Conservation (phyloP, 2,329 filamentous ascomycete genomes). For the Aspergillus niger region DNA sequence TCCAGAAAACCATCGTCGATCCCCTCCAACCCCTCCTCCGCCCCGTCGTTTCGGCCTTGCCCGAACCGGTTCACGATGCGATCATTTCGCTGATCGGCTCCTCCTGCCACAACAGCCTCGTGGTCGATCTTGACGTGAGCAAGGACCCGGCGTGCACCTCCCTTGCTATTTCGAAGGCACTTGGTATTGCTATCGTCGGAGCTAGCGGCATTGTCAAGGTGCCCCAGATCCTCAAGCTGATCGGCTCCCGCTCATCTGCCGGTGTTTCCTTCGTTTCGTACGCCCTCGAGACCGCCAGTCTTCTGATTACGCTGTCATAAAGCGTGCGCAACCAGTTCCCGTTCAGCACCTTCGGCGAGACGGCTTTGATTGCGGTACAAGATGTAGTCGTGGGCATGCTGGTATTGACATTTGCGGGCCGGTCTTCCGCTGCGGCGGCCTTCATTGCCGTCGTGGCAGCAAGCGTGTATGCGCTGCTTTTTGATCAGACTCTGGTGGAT, state of each 20-base stretch:
- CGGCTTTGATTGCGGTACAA: conserved; percentile 85
- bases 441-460: conserved; percentile 77
- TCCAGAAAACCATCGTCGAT: conserved; percentile 44
- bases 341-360: conserved; percentile 96
- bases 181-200: conserved; percentile 90
- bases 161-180: conserved; percentile 84
- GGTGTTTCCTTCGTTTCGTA: conserved; percentile 90
- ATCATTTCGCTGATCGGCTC: conserved; percentile 79
- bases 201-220: conserved; percentile 93
- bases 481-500: conserved; percentile 61
- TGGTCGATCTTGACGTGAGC: conserved; percentile 78
- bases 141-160: conserved; percentile 78
- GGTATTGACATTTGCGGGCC: conserved; percentile 80
- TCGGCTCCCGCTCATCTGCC: conserved; percentile 74
- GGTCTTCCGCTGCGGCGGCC: conserved; percentile 66
- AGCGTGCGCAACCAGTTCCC: conserved; percentile 89
- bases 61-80: conserved; percentile 71
- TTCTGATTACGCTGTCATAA: conserved; percentile 89
- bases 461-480: conserved; percentile 70
- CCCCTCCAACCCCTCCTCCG: conserved; percentile 55
- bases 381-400: conserved; percentile 87
- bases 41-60: conserved; percentile 73
- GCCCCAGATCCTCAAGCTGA: conserved; percentile 91
- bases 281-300: conserved; percentile 83
- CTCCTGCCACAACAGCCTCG: conserved; percentile 79